phyloP scores from a whole-genome alignment of 129 eudicot species.

The Daucus carota region DH1_v3.0 NC_030388.2:26388001-26388500 shows the following conservation, averaged over 20 bases:
- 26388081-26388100: not conserved
- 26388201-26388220: slow-evolving; percentile 5
- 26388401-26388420: slow-evolving; percentile 15
- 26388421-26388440: not conserved
- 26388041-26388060: no score
- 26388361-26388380: slow-evolving; percentile 21
- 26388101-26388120: not conserved
- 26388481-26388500: no score
- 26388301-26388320: not conserved
- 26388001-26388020: no score
- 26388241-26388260: not conserved
- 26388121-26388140: not conserved
- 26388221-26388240: slow-evolving; percentile 1
- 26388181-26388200: not conserved
- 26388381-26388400: slow-evolving; percentile 25
- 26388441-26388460: no score
- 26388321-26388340: not conserved
- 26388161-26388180: not conserved
- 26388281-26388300: not conserved
- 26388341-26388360: not conserved
- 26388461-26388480: no score
- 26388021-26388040: no score
- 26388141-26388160: not conserved
- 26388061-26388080: no score
- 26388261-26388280: not conserved